Evolutionary conservation across 495 filamentous ascomycete genomes (phyloP), one percentile per base, ranked within the genome.

Genomic region (Chaetomium tenue): DNA sequence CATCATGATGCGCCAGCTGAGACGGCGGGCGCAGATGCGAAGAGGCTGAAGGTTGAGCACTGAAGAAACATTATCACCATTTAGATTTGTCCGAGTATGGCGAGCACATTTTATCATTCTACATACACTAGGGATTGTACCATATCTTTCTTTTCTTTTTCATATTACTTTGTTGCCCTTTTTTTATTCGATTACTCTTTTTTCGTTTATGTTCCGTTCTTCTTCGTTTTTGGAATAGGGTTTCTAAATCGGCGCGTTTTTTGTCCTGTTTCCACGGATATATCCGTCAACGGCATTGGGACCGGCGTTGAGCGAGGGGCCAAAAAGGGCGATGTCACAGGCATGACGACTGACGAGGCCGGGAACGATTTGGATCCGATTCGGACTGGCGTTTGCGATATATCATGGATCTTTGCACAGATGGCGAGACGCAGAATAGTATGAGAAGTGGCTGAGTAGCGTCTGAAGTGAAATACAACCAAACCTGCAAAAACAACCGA

Each of bases 1-100:
- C 63, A 74, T 20, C 75, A 77, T 8, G 74, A 72, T 3, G 50
- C 23, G 51, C 74, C 73, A 22, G 12, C 66, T 28, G 74, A 78
- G 7, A n/a, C 39, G 39, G 63, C 72, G 22, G 77, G 76, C 18
- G 68, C 68, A 25, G 80, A 82, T 33, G 68, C 78, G 12, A 82
- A 82, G 68, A 72, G 79, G 47, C 69, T 79, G 33, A 77, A 74
- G 63, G 75, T 81, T 53, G 80, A 81, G 15, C 68, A 54, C 18
- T 74, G 57, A 61, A 7, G 44, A 47, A 20, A 4, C 15, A 20
- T 20, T 5, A n/a, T 11, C n/a, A 40, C 47, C 48, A 20, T 39
- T 50, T 51, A 15, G 56, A 9, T 5, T 18, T 44, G 56, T 58
- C 47, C 18, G 40, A 58, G 56, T 46, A 28, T n/a, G 25, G 15